phyloP scores from a whole-genome alignment of 306 rosid species.

The Fagus crenata region DNA sequence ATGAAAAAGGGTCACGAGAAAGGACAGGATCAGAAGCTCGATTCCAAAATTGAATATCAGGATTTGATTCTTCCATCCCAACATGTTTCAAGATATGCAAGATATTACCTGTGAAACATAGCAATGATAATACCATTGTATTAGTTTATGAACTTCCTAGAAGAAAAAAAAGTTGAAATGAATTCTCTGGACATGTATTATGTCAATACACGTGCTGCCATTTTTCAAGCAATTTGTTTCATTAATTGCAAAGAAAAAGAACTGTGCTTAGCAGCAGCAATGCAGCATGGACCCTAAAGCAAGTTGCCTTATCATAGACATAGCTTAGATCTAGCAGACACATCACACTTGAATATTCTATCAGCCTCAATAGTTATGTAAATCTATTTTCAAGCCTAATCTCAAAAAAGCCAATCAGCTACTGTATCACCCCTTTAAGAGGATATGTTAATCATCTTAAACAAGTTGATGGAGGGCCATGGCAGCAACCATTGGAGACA shows the following conservation, averaged over 20 bases:
- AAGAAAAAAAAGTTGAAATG: neutral
- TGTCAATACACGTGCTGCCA: neutral
- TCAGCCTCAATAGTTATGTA: too few relatives aligned
- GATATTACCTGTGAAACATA: constrained; percentile 54
- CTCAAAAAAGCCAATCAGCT: neutral
- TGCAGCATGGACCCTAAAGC: neutral
- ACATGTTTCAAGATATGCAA: constrained; percentile 52
- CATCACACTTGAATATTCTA: too few relatives aligned
- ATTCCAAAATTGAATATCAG: constrained; percentile 70
- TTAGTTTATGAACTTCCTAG: neutral
- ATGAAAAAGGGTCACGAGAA: constrained; percentile 79
- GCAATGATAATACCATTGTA: constrained; percentile 18
- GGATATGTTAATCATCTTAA: neutral
- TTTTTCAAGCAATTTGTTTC: neutral
- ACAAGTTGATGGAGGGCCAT: too few relatives aligned
- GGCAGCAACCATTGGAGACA: too few relatives aligned
- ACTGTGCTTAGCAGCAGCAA: neutral
- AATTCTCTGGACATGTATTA: neutral
- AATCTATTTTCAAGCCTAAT: neutral
- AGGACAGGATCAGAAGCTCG: constrained; percentile 85
- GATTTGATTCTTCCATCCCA: constrained; percentile 41
- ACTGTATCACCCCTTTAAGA: neutral
- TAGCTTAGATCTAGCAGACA: too few relatives aligned
- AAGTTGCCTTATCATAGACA: too few relatives aligned
- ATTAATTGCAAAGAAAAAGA: constrained; percentile 2